A percentile compares a stretch with the other conserved stretches of the same genome.
These are phyloP conservation scores for Leccinum variicolor DNA, from an alignment of 768 basidiomycete species.

Conservation along the genomic window DNA sequence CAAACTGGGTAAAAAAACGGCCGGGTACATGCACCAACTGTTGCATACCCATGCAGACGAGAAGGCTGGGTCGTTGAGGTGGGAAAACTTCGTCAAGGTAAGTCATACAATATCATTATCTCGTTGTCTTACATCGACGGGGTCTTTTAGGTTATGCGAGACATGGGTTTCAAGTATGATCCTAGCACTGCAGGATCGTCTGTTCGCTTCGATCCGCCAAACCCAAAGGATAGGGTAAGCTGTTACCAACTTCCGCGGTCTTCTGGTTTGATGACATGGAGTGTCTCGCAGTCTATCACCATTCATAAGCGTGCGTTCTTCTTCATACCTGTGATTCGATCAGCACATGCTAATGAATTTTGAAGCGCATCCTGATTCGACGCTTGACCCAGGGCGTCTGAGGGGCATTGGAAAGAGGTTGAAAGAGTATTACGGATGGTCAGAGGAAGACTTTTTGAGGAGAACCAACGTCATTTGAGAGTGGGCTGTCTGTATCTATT, in stretches of 20 bases:
- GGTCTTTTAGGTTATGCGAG: constrained; percentile 59
- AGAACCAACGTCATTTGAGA: constrained; percentile 10
- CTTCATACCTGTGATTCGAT: background rate
- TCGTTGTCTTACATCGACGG: background rate
- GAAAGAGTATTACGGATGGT: constrained; percentile 68
- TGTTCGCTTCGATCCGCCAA: constrained; percentile 77
- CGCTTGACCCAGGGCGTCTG: constrained; percentile 48
- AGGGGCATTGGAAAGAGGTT: constrained; percentile 55
- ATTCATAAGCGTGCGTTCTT: constrained; percentile 65
- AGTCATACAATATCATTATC: constrained; percentile 1
- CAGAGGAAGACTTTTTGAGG: constrained; percentile 38
- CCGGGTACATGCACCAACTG: constrained; percentile 60
- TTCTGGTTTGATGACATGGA: constrained; percentile 1
- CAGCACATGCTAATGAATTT: background rate
- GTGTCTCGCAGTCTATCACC: constrained; percentile 52
- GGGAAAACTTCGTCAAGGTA: constrained; percentile 78
- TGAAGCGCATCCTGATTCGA: constrained; percentile 73
- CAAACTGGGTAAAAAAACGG: constrained; percentile 57
- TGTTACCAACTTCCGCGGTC: background rate
- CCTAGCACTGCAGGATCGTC: constrained; percentile 79
- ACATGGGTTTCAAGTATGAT: constrained; percentile 73
- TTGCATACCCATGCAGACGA: constrained; percentile 54
- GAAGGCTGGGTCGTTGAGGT: constrained; percentile 64
- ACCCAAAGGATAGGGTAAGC: constrained; percentile 44
- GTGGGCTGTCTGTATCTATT: background rate